Evolutionary conservation across 192 early-diverging fungal genomes (phyloP), one percentile per base, ranked within the genome.

Genomic region (Linnemannia elongata): DNA sequence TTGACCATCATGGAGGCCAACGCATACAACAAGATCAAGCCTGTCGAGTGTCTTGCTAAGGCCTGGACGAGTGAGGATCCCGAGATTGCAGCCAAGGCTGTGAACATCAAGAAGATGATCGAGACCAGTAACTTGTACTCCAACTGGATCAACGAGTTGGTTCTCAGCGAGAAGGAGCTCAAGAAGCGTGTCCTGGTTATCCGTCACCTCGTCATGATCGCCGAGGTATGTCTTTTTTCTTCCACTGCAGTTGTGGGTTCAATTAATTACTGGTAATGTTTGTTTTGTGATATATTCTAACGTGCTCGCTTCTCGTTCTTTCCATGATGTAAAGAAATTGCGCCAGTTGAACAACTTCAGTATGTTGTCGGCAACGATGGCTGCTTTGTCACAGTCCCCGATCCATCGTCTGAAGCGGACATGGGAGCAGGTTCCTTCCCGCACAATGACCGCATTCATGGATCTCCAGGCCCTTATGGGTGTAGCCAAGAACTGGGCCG

Each of bases 331-430:
- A 52, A 63, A 87, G 84, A 89, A 88, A 88, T 76, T 90, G 81
- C 69, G 69, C n/a, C 60, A 74, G 12, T 88, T 99, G 36, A 98
- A 99, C 90, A 99, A 99, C 93, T 99, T 97, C 83, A 98, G 97
- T 88, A 97, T 97, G 13, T 92, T 98, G 55, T 97, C 96, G 89
- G 94, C 98, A 5, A 96, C 99, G 39, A 92, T 98, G 42, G 97
- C 97, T 18, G 97, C 96, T 12, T 93, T 99, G 74, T 96, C 97
- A 55, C 96, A 96, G 6, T 96, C 96, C 6, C 94, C 97, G 4
- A 94, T 99, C 69, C 95, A 96, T 88, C 95, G 99, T 39, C 89
- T 99, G 36, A 96, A 95, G 33, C 92, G 97, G 69, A 98, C 99
- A 5, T 99, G 98, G 97, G 97, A 98, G 72, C 81, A 91, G 38